A percentile compares a stretch with the other conserved stretches of the same genome.
Conservation (phyloP, 108 stramenopile species). For the Mediolabrus comicus region DNA sequence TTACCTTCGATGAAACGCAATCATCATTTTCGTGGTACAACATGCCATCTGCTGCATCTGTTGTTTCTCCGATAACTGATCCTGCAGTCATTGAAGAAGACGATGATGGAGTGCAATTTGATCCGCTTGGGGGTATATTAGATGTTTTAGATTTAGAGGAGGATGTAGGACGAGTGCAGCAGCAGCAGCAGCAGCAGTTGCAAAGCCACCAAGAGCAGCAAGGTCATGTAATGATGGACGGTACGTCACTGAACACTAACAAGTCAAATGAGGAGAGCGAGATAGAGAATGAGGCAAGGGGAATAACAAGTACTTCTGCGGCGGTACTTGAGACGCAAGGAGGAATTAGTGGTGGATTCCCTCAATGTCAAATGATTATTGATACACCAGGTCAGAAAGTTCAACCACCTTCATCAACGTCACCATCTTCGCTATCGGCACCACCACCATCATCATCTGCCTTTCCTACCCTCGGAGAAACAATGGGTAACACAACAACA, state of each 20-base stretch:
- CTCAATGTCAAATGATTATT: background rate
- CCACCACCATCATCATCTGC: conserved; percentile 2
- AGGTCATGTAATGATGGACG: background rate
- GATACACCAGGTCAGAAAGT: background rate
- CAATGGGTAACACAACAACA: background rate
- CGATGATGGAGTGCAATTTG: background rate
- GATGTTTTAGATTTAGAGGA: conserved; percentile 20
- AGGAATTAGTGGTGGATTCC: background rate
- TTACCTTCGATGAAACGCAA: background rate
- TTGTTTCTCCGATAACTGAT: background rate
- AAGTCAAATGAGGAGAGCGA: background rate
- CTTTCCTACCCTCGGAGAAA: background rate
- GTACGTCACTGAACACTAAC: too few relatives aligned
- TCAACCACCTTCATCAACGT: conserved; percentile 7
- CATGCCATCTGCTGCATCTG: background rate
- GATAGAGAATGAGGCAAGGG: background rate
- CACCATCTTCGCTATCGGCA: conserved; percentile 3
- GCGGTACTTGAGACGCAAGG: background rate
- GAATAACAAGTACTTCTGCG: background rate
- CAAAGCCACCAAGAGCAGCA: background rate
- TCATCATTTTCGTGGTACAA: background rate
- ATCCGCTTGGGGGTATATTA: conserved; percentile 3
- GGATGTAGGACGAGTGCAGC: background rate
- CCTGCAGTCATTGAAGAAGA: background rate
- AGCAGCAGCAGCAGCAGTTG: background rate